Conservation (phyloP, 129 eudicot species). For the Flaveria bidentis region DNA sequence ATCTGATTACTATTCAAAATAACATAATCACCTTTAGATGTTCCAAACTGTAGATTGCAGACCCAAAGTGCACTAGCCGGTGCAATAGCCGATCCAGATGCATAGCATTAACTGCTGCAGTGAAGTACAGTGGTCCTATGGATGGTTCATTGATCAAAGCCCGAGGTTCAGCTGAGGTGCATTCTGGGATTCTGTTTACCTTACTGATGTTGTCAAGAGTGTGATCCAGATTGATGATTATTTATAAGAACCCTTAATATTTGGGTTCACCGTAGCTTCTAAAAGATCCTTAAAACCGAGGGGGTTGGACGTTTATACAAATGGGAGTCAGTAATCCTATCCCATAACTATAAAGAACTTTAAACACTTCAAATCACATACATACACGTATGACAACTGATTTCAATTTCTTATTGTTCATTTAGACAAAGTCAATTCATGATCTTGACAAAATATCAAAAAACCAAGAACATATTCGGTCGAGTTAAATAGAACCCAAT, state of each 20-base stretch:
- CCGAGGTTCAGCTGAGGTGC: conserved; percentile 45
- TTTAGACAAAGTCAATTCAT: not conserved
- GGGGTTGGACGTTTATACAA: conserved; percentile 76
- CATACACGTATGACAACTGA: not conserved
- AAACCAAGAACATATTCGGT: conserved; percentile 1
- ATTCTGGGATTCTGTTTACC: conserved; percentile 68
- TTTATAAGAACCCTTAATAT: conserved; percentile 67
- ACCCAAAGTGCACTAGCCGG: conserved; percentile 66
- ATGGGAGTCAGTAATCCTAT: conserved; percentile 26
- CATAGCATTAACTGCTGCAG: conserved; percentile 41
- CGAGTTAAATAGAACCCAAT: no score
- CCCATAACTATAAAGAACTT: not conserved
- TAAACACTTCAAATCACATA: not conserved
- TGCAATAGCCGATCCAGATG: conserved; percentile 37
- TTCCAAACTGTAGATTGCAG: conserved; percentile 54
- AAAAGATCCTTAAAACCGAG: conserved; percentile 60
- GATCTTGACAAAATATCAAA: not conserved
- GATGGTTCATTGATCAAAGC: conserved; percentile 79
- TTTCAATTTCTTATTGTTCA: conserved; percentile 1
- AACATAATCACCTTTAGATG: not conserved
- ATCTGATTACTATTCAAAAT: no score
- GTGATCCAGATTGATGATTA: conserved; percentile 80
- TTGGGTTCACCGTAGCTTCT: conserved; percentile 55
- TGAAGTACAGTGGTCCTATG: conserved; percentile 73
- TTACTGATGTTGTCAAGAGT: conserved; percentile 87